Evolutionary conservation across 2,329 filamentous ascomycete species (phyloP).

Genomic region (Macroventuria anomochaeta): DNA sequence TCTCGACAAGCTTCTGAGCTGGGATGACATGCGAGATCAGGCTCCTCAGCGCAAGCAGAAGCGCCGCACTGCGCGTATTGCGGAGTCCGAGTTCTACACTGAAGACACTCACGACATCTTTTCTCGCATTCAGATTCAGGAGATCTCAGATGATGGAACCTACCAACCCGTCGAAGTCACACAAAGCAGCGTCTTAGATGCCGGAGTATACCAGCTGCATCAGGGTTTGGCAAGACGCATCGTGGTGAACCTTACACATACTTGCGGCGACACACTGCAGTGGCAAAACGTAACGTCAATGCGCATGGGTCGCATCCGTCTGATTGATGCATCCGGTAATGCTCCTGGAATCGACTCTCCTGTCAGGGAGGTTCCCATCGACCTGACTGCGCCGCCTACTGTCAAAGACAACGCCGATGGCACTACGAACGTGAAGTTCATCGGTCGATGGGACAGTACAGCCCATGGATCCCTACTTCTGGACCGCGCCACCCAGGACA

Average conservation of each 20-base stretch:
- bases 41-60: slow-evolving; percentile 63
- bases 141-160: slow-evolving; percentile 88
- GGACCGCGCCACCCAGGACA: slow-evolving; percentile 92
- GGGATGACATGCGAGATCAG: slow-evolving; percentile 95
- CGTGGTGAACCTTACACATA: slow-evolving; percentile 87
- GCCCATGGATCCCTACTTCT: slow-evolving; percentile 89
- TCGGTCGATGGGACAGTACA: slow-evolving; percentile 97
- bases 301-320: slow-evolving; percentile 78
- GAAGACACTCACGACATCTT: slow-evolving; percentile 96
- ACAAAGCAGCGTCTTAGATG: slow-evolving; percentile 81
- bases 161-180: slow-evolving; percentile 93
- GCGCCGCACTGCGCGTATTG: slow-evolving; percentile 71
- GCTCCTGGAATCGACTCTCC: slow-evolving; percentile 76
- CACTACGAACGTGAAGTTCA: slow-evolving; percentile 81
- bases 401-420: slow-evolving; percentile 89
- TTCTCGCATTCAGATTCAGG: slow-evolving; percentile 83
- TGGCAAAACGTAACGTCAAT: slow-evolving; percentile 85
- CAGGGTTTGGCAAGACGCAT: slow-evolving; percentile 92
- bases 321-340: slow-evolving; percentile 85
- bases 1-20: slow-evolving; percentile 94
- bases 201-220: slow-evolving; percentile 92
- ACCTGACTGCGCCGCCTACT: slow-evolving; percentile 76
- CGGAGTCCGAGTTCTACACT: slow-evolving; percentile 89
- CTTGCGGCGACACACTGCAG: slow-evolving; percentile 83
- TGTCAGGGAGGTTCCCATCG: slow-evolving; percentile 76